Evolutionary conservation across 257 asterid species (phyloP), one percentile per base, ranked within the genome.

Genomic region (Solanum sparsipilum): DNA sequence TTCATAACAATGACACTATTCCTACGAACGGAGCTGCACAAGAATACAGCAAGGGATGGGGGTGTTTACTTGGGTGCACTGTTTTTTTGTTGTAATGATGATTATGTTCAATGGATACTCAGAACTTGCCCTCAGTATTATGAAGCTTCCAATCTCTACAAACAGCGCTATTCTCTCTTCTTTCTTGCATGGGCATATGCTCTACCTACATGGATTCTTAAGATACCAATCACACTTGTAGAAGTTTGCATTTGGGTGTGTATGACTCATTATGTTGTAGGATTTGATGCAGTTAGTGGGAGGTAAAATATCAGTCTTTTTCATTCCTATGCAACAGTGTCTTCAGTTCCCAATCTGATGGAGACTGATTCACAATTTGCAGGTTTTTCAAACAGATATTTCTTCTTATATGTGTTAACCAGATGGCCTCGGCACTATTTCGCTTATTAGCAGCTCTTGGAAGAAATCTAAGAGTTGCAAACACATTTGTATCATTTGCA

Each of bases 141-240:
- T 89, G 58, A 90, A 93, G 87, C 93, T 94, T 87, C 89, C 92
- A 12, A 90, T 92, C 84, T 93, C 87, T 93, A 91, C 88, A 91
- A 93, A 85, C 96, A 94, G 78, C 90, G 91, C 27, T 92, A 92
- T 60, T 86, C 88, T 31, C 76, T 86, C 74, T 92, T 94, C 83
- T 94, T 90, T 89, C 92, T 93, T 20, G 92, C 95, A 18, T 94
- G 95, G 94, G 58, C 58, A 48, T 92, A 89, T 76, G 91, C 94
- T 32, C 83, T 93, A 44, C 96, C 95, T 25, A 90, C 94, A 25
- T 68, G 91, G 48, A 90, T 94, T 68, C 90, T 92, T 86, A 91
- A 91, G 88, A 87, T 91, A 41, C 94, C 94, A 38, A 58, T 93
- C 75, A 89, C 94, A 39, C 25, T 91, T 84, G 46, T 89, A 67